Base-by-base conservation (phyloP, 352 stramenopile species). In the Globisporangium mamillatum region DNA sequence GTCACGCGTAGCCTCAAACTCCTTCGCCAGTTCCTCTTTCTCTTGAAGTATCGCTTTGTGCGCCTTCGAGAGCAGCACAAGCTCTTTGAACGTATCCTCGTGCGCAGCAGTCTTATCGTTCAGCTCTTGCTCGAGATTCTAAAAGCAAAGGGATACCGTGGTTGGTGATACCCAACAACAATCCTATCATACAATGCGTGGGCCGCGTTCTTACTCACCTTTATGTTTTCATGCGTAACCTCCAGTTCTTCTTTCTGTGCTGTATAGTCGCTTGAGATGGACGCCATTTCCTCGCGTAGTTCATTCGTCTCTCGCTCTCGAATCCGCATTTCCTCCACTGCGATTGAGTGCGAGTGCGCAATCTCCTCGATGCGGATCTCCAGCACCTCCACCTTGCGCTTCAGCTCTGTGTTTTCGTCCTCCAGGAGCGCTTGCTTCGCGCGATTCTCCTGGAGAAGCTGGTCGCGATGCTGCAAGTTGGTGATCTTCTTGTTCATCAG, bases 341-440 rank as follows among this genome's bases (percentile, higher is more conserved):
- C 70, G 34, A 90, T 60, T 0, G 78, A 87, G 66, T 92, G 82
- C 0, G 82, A 76, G 60, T 91, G 81, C 8, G 84, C 81, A 38
- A 93, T 78, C 71, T 95, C 87, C 27, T 93, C 82, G 0, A 95
- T 72, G 14, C 82, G 82, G 41, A 90, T 82, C 71, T 95, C 87
- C 4, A 95, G 73, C 36, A 90, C 79, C 65, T 92, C 79, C 8
- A 93, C 77, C 67, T 93, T 95, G 20, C 81, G 80, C 65, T 90
- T 89, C 2, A 92, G 70, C 64, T 91, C 84, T 20, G 67, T 82
- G 72, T 92, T 95, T 64, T 93, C 84, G 56, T 95, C 82, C 64
- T 93, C 85, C 41, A 93, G 27, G 16, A 78, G 65, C 16, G 74
- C 74, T 41, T 80, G 78, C 64, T 88, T 90, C 2, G 71, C 64